A percentile compares a stretch with the other conserved stretches of the same genome.
These are phyloP conservation scores for Hypoxylon fuscum DNA, from an alignment of 495 filamentous ascomycete genomes.

Conservation along the genomic window DNA sequence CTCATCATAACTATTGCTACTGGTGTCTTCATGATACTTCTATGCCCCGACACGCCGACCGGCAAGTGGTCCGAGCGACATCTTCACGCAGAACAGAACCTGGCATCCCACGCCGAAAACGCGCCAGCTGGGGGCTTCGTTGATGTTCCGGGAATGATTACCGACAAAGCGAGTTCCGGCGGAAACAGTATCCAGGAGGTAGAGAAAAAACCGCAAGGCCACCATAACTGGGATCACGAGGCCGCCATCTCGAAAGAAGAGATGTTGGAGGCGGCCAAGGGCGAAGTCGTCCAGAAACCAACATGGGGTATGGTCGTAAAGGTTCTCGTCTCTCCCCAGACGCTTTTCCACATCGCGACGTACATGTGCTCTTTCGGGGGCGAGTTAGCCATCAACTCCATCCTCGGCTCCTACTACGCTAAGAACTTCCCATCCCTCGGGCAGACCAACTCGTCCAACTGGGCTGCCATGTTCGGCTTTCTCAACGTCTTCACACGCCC, in stretches of 20 bases:
- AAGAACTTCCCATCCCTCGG: slow-evolving; percentile 78
- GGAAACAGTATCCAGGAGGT: slow-evolving; percentile 43
- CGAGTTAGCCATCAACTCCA: slow-evolving; percentile 86
- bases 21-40: slow-evolving; percentile 73
- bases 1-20: slow-evolving; percentile 75
- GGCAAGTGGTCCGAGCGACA: slow-evolving; percentile 84
- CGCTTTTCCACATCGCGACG: slow-evolving; percentile 69
- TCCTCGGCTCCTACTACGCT: slow-evolving; percentile 81
- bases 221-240: slow-evolving; percentile 57
- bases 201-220: slow-evolving; percentile 44
- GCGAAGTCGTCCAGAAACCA: slow-evolving; percentile 73
- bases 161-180: slow-evolving; percentile 57
- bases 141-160: slow-evolving; percentile 63
- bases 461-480: slow-evolving; percentile 92
- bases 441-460: slow-evolving; percentile 76
- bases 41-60: slow-evolving; percentile 85
- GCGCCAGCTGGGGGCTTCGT: slow-evolving; percentile 52
- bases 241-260: slow-evolving; percentile 62
- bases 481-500: slow-evolving; percentile 83
- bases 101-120: slow-evolving; percentile 52
- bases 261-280: slow-evolving; percentile 64
- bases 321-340: slow-evolving; percentile 72
- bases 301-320: slow-evolving; percentile 65
- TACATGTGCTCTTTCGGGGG: slow-evolving; percentile 89
- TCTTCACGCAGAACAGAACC: slow-evolving; percentile 55